Base-by-base conservation (phyloP, 208 protist species). In the Histomonas meleagridis region DNA sequence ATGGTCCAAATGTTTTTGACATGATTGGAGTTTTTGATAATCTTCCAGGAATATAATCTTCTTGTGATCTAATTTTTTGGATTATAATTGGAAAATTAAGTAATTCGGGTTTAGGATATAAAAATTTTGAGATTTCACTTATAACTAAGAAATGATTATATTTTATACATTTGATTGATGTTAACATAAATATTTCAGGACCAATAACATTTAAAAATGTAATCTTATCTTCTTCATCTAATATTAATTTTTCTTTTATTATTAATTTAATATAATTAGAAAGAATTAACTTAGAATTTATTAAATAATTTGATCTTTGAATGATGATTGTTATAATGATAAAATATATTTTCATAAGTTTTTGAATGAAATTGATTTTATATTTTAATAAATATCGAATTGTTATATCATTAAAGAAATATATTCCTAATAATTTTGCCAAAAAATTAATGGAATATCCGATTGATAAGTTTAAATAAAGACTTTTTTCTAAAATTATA, bases 181-280 rank as follows among this genome's bases (percentile, higher is more conserved):
- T 18, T 46, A 26, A 14, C 3, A 86, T 57, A 18, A 55, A n/a
- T 0, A 86, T 38, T 5, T n/a, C 38, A 38, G 76, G 4, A 38
- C 40, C 40, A n/a, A 43, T 32, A 23, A 38, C 40, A 55, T 86
- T 48, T n/a, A 9, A 0, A 5, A 55, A 51, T 21, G 18, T 28
- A 18, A 35, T 86, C 26, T 51, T 51, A 16, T 86, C 46, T 86
- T 86, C 76, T 28, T 86, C 76, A 51, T 86, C 76, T 38, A 86
- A 55, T 26, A 53, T 28, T n/a, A 86, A 55, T 51, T 48, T 43
- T 7, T 1, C 2, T 16, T 1, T 55, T 38, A 86, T 12, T 38
- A 86, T 21, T 38, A 2, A 12, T 4, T 57, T 14, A 21, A 86
- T 86, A 38, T 12, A 3, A 38, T 32, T 32, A 7, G 51, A 55